Percentiles rank a stretch among this genome's conserved stretches.
phyloP scores from a whole-genome alignment of 2,329 filamentous ascomycete species.

The Cytospora schulzeri region DNA sequence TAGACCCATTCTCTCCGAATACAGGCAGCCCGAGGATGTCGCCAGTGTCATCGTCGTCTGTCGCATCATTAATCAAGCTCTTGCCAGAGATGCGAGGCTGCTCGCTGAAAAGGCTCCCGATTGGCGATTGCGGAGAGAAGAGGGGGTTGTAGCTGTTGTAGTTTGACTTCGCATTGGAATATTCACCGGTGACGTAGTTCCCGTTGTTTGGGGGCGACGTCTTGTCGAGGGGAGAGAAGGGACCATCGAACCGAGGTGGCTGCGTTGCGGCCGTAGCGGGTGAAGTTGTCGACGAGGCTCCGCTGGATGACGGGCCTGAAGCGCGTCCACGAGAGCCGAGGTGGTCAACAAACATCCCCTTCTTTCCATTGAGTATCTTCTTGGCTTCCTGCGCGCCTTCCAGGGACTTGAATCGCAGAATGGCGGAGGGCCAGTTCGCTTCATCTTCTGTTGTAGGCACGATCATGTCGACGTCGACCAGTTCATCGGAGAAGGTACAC shows the following conservation, averaged over 20 bases:
- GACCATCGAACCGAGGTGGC: conserved; percentile 61
- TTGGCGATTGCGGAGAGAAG: conserved; percentile 74
- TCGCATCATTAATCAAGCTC: conserved; percentile 70
- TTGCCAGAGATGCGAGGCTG: conserved; percentile 65
- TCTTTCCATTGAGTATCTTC: conserved; percentile 58
- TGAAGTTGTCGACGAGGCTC: conserved; percentile 33
- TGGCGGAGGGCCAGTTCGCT: conserved; percentile 51
- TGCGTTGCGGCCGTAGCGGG: conserved; percentile 53
- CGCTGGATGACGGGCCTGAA: conserved; percentile 30
- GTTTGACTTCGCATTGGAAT: conserved; percentile 58
- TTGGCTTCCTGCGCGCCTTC: conserved; percentile 59
- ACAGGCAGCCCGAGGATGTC: conserved; percentile 72
- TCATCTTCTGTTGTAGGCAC: conserved; percentile 53
- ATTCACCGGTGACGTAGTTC: conserved; percentile 55
- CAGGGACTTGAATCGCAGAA: conserved; percentile 55
- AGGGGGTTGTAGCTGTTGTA: conserved; percentile 60
- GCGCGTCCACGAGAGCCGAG: conserved; percentile 54
- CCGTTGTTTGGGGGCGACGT: conserved; percentile 62
- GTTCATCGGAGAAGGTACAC: conserved; percentile 61
- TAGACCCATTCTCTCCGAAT: conserved; percentile 71
- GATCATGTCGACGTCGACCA: conserved; percentile 54
- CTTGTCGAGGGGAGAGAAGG: conserved; percentile 63
- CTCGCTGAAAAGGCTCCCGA: conserved; percentile 69
- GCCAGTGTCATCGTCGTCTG: conserved; percentile 68
- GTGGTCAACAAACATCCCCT: conserved; percentile 55